These are phyloP conservation scores for Grigorovia jiainica DNA, from an alignment of 805 yeast species.

Conservation along the genomic window DNA sequence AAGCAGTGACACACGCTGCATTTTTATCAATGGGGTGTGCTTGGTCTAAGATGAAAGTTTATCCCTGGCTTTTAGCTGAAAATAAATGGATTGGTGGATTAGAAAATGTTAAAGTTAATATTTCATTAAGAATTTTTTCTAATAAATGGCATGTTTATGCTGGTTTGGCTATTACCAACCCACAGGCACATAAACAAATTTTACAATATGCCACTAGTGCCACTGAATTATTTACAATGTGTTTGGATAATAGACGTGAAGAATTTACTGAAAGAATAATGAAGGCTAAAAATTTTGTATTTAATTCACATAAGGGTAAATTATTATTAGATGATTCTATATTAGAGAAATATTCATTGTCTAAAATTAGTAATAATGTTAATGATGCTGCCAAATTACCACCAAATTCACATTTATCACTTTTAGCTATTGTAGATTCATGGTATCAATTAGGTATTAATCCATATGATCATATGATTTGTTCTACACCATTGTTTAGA, in stretches of 20 bases:
- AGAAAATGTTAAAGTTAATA: conserved; percentile 92
- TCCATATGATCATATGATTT: conserved; percentile 94
- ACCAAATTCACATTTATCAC: conserved; percentile 84
- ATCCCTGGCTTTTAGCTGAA: conserved; percentile 64
- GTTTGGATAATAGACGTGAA: conserved; percentile 58
- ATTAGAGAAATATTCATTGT: conserved; percentile 69
- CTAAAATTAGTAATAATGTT: conserved; percentile 55
- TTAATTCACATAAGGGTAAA: conserved; percentile 53
- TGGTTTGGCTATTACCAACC: conserved; percentile 92
- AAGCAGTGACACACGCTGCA: conserved; percentile 97
- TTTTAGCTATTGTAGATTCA: conserved; percentile 86
- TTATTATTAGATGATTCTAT: conserved; percentile 67
- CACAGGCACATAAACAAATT: conserved; percentile 86
- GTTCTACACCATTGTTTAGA: conserved; percentile 89
- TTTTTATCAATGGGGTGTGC: conserved; percentile 95
- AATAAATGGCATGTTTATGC: conserved; percentile 99
- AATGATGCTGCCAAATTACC: conserved; percentile 5
- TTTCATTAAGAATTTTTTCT: conserved; percentile 79
- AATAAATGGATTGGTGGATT: conserved; percentile 82
- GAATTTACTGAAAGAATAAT: conserved; percentile 50
- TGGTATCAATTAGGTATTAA: conserved; percentile 80
- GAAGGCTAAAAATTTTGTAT: conserved; percentile 66
- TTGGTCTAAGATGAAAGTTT: conserved; percentile 73
- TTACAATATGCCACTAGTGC: conserved; percentile 81
- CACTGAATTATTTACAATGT: conserved; percentile 72